phyloP scores from a whole-genome alignment of 345 rosid genomes.

The Eucalyptus pauciflora region DNA sequence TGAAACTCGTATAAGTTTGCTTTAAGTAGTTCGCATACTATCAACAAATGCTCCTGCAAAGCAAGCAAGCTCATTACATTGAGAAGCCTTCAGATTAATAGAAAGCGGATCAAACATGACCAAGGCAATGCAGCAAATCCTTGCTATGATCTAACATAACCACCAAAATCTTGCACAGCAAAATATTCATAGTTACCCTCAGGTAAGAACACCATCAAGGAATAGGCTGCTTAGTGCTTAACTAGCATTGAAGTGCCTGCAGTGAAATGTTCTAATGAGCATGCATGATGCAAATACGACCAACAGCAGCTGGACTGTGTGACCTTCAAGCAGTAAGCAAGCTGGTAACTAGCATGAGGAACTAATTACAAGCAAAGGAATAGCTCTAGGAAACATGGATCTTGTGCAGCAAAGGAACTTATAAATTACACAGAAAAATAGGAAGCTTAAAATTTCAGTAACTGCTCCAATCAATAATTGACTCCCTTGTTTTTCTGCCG shows the following conservation, averaged over 20 bases:
- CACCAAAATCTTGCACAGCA: neutral
- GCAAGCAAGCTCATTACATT: neutral
- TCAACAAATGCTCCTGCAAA: constrained; percentile 91
- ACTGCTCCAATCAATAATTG: neutral
- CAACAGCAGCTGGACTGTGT: neutral
- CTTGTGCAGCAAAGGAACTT: neutral
- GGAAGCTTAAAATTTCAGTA: neutral
- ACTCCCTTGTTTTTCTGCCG: neutral
- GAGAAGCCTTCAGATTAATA: neutral
- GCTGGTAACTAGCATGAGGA: neutral
- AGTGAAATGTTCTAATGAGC: neutral
- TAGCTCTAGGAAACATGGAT: neutral
- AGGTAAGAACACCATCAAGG: neutral
- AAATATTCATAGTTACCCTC: neutral
- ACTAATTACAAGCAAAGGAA: neutral
- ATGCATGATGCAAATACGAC: neutral
- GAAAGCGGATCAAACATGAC: neutral
- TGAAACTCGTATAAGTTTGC: constrained; percentile 98
- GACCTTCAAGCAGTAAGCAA: neutral
- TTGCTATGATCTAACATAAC: neutral
- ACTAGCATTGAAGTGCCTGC: neutral
- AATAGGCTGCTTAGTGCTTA: neutral
- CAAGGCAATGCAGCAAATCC: neutral
- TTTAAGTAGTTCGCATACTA: constrained; percentile 97
- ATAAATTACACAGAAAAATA: neutral